Evolutionary conservation across 2,329 filamentous ascomycete genomes (phyloP).

Genomic region (Aspergillus sp.): DNA sequence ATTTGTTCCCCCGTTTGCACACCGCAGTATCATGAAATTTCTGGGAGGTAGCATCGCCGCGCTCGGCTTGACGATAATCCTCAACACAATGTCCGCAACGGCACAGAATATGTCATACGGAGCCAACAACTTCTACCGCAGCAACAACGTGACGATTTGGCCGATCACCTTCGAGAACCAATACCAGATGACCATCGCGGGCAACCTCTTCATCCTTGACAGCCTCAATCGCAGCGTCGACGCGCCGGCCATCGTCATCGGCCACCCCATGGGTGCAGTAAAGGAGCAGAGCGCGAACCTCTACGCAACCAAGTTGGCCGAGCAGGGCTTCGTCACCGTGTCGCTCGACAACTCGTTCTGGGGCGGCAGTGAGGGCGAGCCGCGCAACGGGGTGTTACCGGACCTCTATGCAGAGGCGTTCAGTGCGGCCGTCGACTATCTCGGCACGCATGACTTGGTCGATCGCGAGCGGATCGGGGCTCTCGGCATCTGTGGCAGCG

Average conservation of each 20-base stretch:
- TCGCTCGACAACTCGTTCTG: conserved; percentile 16
- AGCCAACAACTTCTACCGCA: conserved; percentile 18
- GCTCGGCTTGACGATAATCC: conserved; percentile 5
- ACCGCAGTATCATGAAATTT: conserved; percentile 6
- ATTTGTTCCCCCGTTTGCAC: background rate
- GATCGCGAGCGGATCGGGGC: conserved; percentile 18
- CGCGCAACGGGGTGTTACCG: conserved; percentile 14
- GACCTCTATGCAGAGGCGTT: conserved; percentile 17
- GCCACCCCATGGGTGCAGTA: conserved; percentile 18
- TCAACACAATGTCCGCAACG: conserved; percentile 2
- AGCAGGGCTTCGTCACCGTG: conserved; percentile 16
- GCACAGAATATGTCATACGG: conserved; percentile 17
- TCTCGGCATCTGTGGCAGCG: conserved; percentile 20
- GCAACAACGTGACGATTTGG: conserved; percentile 9
- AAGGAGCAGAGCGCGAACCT: conserved; percentile 19
- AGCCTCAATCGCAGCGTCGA: conserved; percentile 2
- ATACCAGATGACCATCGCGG: conserved; percentile 10
- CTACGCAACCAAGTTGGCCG: conserved; percentile 15
- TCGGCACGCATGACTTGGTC: conserved; percentile 12
- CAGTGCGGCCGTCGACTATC: conserved; percentile 18
- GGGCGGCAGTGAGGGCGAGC: conserved; percentile 16
- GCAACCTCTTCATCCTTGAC: conserved; percentile 13
- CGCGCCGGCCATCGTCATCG: conserved; percentile 13
- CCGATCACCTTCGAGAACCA: conserved; percentile 11
- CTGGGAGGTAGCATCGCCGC: conserved; percentile 1